Percentiles rank a stretch among this genome's conserved stretches.
phyloP scores from a whole-genome alignment of 495 filamentous ascomycete genomes.

The Neurospora sp. region DNA sequence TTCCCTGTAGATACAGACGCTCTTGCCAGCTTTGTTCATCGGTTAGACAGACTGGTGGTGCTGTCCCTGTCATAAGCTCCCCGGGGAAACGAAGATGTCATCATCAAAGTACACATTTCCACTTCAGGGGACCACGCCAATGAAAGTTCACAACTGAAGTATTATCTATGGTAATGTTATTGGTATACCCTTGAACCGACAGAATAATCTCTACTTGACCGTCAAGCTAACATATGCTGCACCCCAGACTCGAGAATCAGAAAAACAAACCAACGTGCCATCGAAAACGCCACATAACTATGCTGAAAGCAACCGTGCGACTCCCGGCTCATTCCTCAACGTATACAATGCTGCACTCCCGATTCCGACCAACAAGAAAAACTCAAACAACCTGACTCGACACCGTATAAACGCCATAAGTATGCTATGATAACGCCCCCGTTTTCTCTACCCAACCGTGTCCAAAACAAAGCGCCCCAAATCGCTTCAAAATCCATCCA shows the following conservation, averaged over 20 bases:
- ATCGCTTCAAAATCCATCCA: slow-evolving; percentile 18
- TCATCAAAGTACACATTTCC: neutral
- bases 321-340: neutral
- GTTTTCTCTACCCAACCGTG: neutral
- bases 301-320: neutral
- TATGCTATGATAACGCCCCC: neutral
- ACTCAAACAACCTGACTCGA: neutral
- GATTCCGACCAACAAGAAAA: neutral
- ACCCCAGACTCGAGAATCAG: neutral
- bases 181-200: neutral
- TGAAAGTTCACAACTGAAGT: neutral
- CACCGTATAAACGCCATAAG: neutral
- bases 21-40: neutral
- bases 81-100: neutral
- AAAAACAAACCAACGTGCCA: neutral
- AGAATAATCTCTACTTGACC: neutral
- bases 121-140: neutral
- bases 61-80: neutral
- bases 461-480: neutral
- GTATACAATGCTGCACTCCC: neutral
- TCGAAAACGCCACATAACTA: neutral
- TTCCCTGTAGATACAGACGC: neutral
- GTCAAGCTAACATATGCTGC: neutral
- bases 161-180: neutral
- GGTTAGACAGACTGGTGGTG: neutral